Evolutionary conservation across 352 stramenopile species (phyloP), one percentile per base, ranked within the genome.

Genomic region (Blastocystis sp.): DNA sequence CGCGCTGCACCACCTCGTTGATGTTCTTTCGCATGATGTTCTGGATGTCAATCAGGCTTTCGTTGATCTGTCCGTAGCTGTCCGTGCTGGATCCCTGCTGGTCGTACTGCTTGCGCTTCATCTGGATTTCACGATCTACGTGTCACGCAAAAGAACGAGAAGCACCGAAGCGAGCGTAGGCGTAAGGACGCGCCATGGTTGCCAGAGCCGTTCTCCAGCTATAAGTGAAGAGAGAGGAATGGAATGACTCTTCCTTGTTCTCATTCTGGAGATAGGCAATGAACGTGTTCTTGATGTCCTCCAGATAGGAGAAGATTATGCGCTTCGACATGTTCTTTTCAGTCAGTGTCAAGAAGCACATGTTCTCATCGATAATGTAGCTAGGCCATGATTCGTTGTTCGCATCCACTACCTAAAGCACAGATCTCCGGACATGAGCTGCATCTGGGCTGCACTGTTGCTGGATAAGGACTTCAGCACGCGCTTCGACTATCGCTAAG

Each of bases 11-110:
- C 9, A 87, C 77, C 34, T 87, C 77, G 34, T 87, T 64, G 65
- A 87, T 87, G 53, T 87, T 87, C 65, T 87, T 87, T 23, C 65
- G 21, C 77, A 87, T 87, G 45, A 87, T 87, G 65, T 87, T 87
- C 65, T 87, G 77, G 41, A 87, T 87, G 52, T 87, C 77, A 45
- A 87, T 87, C n/a, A 87, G 77, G 40, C 45, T 87, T n/a, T 87
- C 77, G 40, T 78, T 87, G 38, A 87, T 61, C 53, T 87, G 77
- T 5, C 19, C 41, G 34, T 87, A 87, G 21, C 65, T 64, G 45
- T 87, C 77, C 38, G 62, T 38, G 38, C 45, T 76, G 2, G 38
- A 28, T 14, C 19, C 19, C 61, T 56, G 53, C 23, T 81, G n/a
- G 38, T 87, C 77, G 52, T 87, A 87, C 28, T 62, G 62, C 19